These are phyloP conservation scores for Strigomonas culicis DNA, from an alignment of 208 protist species.

Conservation along the genomic window DNA sequence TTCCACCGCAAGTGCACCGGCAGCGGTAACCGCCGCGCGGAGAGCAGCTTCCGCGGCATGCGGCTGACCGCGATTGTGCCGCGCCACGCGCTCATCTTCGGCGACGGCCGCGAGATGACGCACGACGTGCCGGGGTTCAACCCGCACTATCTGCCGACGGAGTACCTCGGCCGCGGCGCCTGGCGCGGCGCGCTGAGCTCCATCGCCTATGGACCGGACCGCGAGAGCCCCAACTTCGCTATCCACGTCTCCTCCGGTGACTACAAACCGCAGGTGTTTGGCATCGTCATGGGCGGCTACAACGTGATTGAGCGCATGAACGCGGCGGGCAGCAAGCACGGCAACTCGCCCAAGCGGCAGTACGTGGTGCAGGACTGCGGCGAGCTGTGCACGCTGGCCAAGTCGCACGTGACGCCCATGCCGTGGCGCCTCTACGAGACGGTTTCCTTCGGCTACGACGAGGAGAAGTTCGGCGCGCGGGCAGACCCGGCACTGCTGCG, in stretches of 20 bases:
- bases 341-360: conserved; percentile 70
- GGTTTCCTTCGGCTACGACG: conserved; percentile 75
- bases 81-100: conserved; percentile 77
- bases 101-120: conserved; percentile 74
- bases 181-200: conserved; percentile 80
- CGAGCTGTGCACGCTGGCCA: conserved; percentile 85
- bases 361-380: conserved; percentile 78
- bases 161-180: conserved; percentile 59
- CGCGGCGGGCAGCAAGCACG: conserved; percentile 70
- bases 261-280: conserved; percentile 83
- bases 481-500: conserved; percentile 24
- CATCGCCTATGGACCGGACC: conserved; percentile 69
- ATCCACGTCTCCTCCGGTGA: conserved; percentile 83
- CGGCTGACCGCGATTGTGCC: conserved; percentile 55
- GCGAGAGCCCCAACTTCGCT: conserved; percentile 83
- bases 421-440: conserved; percentile 81
- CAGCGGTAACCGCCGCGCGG: conserved; percentile 60
- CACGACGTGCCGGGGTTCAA: conserved; percentile 78
- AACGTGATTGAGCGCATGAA: conserved; percentile 87
- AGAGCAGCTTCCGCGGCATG: conserved; percentile 73
- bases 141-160: conserved; percentile 65
- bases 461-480: conserved; percentile 70
- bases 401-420: conserved; percentile 78
- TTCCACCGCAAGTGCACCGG: conserved; percentile 84
- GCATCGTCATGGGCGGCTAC: conserved; percentile 81